Evolutionary conservation across 148 eudicot genomes (phyloP).

Genomic region (Mesembryanthemum crystallinum): DNA sequence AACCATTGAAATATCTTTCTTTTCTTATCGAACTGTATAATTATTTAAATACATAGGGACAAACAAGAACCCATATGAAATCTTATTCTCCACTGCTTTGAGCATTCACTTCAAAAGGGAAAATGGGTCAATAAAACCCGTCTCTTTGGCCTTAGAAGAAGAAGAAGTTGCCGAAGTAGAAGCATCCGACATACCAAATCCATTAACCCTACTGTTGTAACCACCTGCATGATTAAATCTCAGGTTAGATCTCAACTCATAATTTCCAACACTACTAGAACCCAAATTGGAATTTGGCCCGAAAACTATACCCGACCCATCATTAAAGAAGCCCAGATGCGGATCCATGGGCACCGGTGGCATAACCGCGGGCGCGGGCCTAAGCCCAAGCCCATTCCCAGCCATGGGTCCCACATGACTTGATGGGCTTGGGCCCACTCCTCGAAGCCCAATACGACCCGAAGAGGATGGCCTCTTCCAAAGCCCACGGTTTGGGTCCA

Average conservation of each 20-base stretch:
- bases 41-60: too few relatives aligned
- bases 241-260: too few relatives aligned
- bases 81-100: too few relatives aligned
- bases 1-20: too few relatives aligned
- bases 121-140: conserved; percentile 10
- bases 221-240: neutral
- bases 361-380: neutral
- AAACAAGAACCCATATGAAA: too few relatives aligned
- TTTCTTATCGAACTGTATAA: too few relatives aligned
- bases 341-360: neutral
- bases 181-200: neutral
- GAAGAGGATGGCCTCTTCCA: too few relatives aligned
- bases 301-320: neutral
- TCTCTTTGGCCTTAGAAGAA: conserved; percentile 1
- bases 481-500: conserved; percentile 1
- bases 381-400: neutral
- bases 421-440: neutral
- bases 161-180: neutral
- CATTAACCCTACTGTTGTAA: neutral
- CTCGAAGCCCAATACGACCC: neutral
- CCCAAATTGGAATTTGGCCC: neutral
- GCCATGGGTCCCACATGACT: neutral
- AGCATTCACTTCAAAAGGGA: conserved; percentile 13
- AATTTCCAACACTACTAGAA: too few relatives aligned
- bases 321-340: neutral